phyloP scores from a whole-genome alignment of 2,329 filamentous ascomycete species.

The Coniochaeta hoffmannii region DNA sequence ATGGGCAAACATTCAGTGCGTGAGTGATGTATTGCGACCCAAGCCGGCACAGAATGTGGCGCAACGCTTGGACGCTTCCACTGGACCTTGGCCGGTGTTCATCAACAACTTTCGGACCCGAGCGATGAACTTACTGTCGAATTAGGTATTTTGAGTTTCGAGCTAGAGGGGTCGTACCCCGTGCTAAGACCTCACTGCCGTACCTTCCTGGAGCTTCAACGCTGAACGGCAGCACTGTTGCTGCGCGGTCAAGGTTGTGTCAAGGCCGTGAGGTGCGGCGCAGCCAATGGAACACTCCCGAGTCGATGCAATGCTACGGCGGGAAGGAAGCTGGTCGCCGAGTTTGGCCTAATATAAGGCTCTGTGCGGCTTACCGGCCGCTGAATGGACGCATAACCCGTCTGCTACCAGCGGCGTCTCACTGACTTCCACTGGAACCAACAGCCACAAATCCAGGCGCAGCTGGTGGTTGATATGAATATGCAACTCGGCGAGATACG shows the following conservation, averaged over 20 bases:
- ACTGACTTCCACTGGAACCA: background rate
- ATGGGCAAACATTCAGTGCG: background rate
- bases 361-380: background rate
- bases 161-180: background rate
- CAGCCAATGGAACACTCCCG: background rate
- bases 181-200: background rate
- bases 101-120: too few species aligned
- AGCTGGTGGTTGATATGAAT: too few species aligned
- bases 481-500: too few species aligned
- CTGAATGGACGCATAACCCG: background rate
- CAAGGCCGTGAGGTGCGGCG: background rate
- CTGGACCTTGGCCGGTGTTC: background rate
- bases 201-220: background rate
- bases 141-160: too few species aligned
- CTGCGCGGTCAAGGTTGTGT: background rate
- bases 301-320: background rate
- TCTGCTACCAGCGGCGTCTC: background rate
- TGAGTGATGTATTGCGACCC: background rate
- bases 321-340: background rate
- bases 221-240: background rate
- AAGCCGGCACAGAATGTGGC: background rate
- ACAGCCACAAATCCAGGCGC: background rate
- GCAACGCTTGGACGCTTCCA: background rate
- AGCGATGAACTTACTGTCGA: too few species aligned
- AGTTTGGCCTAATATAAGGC: background rate